Conservation (phyloP, 2,329 filamentous ascomycete species). For the Ceratocystis diversiconidia region DNA sequence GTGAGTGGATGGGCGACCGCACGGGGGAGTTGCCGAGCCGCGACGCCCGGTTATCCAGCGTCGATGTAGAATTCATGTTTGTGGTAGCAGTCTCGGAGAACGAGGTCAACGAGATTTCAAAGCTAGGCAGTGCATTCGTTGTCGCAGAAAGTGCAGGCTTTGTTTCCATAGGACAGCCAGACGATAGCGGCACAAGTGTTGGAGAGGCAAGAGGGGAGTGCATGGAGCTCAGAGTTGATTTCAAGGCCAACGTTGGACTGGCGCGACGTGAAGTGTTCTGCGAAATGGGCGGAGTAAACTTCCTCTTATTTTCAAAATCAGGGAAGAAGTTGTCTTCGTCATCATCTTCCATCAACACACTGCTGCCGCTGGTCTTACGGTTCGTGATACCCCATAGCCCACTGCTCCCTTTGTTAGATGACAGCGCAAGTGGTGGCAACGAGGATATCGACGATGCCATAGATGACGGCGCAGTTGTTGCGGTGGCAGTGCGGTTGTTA, state of each 20-base stretch:
- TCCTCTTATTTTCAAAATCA: constrained; percentile 34
- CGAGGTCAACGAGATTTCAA: not conserved
- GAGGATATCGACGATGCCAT: constrained; percentile 22
- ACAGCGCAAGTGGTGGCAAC: constrained; percentile 25
- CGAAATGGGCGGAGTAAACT: constrained; percentile 16
- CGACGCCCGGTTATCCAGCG: not conserved
- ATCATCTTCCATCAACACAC: constrained; percentile 27
- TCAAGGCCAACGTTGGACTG: constrained; percentile 11
- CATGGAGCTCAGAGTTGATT: constrained; percentile 4
- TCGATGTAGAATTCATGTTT: not conserved
- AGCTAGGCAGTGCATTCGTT: not conserved
- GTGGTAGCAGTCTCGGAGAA: not conserved
- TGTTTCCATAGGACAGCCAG: constrained; percentile 2
- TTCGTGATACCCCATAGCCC: constrained; percentile 35
- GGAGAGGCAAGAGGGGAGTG: constrained; percentile 10
- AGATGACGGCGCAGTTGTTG: constrained; percentile 21
- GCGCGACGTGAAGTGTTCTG: constrained; percentile 14
- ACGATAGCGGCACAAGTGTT: constrained; percentile 5
- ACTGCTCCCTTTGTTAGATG: constrained; percentile 25
- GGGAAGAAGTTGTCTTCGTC: constrained; percentile 40
- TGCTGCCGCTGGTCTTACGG: constrained; percentile 24
- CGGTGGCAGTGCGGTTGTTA: constrained; percentile 15
- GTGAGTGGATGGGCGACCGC: constrained; percentile 18
- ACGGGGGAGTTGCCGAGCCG: constrained; percentile 10
- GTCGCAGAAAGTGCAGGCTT: not conserved